A percentile compares a stretch with the other conserved stretches of the same genome.
These are phyloP conservation scores for Alternaria conjuncta DNA, from an alignment of 2,329 filamentous ascomycete genomes.

Conservation along the genomic window DNA sequence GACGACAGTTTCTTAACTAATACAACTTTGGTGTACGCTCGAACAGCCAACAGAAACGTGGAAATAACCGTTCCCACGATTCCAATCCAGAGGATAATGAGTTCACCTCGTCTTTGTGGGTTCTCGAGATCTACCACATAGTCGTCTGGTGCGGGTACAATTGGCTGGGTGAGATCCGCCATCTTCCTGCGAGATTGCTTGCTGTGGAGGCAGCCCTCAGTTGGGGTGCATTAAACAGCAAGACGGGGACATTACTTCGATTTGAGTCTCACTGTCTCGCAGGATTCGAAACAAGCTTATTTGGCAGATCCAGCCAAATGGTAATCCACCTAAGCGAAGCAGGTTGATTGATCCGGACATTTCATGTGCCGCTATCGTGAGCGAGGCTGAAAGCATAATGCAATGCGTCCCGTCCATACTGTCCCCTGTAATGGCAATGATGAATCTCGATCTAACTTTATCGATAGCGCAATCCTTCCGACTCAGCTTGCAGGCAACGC, in stretches of 20 bases:
- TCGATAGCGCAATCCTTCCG: neutral
- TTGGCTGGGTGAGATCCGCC: slow-evolving; percentile 6
- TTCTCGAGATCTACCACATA: slow-evolving; percentile 36
- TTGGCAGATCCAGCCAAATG: neutral
- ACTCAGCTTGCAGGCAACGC: neutral
- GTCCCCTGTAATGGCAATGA: neutral
- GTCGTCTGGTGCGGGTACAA: slow-evolving; percentile 27
- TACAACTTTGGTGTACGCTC: slow-evolving; percentile 31
- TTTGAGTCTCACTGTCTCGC: neutral
- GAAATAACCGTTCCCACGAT: slow-evolving; percentile 25
- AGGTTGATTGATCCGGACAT: neutral
- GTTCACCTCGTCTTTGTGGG: slow-evolving; percentile 17
- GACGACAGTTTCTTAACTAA: slow-evolving; percentile 24
- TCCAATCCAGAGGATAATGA: slow-evolving; percentile 23
- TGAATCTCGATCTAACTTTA: neutral
- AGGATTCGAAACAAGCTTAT: neutral
- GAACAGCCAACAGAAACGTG: slow-evolving; percentile 25
- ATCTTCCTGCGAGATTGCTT: neutral
- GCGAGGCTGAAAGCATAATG: neutral
- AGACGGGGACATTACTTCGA: neutral
- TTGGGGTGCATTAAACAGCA: neutral
- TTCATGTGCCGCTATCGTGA: neutral
- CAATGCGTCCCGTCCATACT: neutral
- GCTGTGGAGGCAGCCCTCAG: neutral
- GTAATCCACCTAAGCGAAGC: neutral